Percentiles rank a stretch among this genome's conserved stretches.
phyloP scores from a whole-genome alignment of 176 grass and related monocot genomes.

The Tillandsia fasciculata region DNA sequence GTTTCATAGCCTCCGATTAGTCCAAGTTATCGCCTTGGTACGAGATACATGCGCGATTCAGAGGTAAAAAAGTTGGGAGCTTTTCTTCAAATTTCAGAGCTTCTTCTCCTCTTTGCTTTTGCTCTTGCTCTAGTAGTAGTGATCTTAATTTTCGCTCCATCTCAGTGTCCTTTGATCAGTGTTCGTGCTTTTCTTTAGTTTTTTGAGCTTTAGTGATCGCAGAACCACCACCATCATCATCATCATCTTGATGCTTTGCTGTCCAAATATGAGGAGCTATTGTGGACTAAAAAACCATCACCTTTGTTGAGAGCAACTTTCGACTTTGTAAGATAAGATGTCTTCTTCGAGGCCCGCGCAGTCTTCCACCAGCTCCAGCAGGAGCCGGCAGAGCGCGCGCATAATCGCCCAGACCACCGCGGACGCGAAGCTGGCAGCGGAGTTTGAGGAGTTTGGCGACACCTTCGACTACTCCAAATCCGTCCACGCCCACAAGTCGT shows the following conservation, averaged over 20 bases:
- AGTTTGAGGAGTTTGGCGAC: slow-evolving; percentile 70
- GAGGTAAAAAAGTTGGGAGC: not conserved
- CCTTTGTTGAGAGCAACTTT: too few species aligned
- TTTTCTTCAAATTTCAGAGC: not conserved
- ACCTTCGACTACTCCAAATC: slow-evolving; percentile 82
- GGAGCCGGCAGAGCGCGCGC: slow-evolving; percentile 26
- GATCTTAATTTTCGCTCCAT: too few species aligned
- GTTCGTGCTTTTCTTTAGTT: not conserved
- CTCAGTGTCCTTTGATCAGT: not conserved
- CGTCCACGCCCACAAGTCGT: slow-evolving; percentile 30
- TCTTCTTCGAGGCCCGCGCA: slow-evolving; percentile 52
- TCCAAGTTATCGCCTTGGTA: not conserved
- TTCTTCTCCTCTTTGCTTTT: not conserved
- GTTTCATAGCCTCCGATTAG: not conserved
- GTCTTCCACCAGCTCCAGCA: slow-evolving; percentile 34
- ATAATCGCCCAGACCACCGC: slow-evolving; percentile 79
- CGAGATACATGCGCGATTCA: too few species aligned
- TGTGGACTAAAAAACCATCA: too few species aligned
- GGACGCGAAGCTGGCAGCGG: slow-evolving; percentile 71
- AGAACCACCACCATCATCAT: not conserved
- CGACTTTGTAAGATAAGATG: slow-evolving; percentile 15
- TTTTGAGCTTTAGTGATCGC: not conserved
- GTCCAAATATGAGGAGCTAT: not conserved
- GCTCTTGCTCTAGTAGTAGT: not conserved
- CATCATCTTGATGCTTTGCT: not conserved